Base-by-base conservation (phyloP, 805 yeast species). In the Metschnikowia kunwiensis region DNA sequence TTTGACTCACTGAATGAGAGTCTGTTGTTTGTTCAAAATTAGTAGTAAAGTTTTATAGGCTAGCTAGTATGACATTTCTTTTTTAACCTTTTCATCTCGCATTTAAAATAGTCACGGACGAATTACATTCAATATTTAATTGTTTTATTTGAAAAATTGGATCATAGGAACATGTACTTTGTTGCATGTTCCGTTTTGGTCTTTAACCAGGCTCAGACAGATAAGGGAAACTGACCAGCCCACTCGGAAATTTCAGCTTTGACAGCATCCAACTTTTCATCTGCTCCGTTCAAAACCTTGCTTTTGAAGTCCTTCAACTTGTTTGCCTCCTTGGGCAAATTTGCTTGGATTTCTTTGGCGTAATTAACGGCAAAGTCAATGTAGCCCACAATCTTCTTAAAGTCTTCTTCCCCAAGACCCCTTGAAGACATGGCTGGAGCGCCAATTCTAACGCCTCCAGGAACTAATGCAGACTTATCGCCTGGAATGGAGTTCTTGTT, bases 371-470 rank as follows among this genome's bases (percentile, higher is more conserved):
- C 63, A 86, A 85, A 43, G 31, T 47, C 51, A 10, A 49, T 45
- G 75, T 80, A 89, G 48, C 72, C 69, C 36, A 81, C 95, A 54
- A 91, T 84, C 57, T 75, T 78, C 53, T 65, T 75, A 65, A 91
- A 93, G 60, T 93, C 97, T 42, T 71, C 81, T 63, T 85, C 88
- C 42, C 88, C 85, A 54, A 88, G 78, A 50, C 98, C 98, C 72
- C 98, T 86, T 42, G 97, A 86, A 47, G 96, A 79, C 97, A 91
- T 91, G 40, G 97, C 97, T 49, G 98, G 98, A 34, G 98, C 85
- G 58, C 98, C 98, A 45, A 91, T 83, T 72, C 98, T 85, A 49
- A 91, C 79, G 63, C 98, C 98, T 54, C 95, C 91, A 61, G 98
- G 97, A 47, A 88, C 91, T 47, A 91, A 75, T 36, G 97, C 97